Evolutionary conservation across 371 early-diverging fungal species (phyloP), one percentile per base, ranked within the genome.

Genomic region (Astathelohania contejeani): DNA sequence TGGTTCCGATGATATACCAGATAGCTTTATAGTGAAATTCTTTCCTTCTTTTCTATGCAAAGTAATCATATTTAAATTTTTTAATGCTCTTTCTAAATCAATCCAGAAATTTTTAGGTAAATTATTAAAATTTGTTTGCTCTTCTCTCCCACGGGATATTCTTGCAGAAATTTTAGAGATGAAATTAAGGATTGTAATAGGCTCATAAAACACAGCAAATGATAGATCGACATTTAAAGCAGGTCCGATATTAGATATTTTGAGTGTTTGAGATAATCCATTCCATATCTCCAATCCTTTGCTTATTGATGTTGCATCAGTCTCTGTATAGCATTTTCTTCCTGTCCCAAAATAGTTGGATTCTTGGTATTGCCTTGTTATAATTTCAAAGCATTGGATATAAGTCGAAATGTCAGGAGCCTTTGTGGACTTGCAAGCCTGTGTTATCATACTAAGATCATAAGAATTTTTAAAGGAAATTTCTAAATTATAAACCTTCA

Each of bases 171-270:
- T 7, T 9, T 55, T 43, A 14, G 3, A 1, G 39, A 62, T 32
- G 7, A 64, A 44, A 19, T 61, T 53, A 9, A 59, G 9, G 1
- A 69, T 18, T 18, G 22, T 14, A n/a, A 44, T 37, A 10, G 45
- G 24, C 27, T 59, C 52, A 27, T 52, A 59, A 38, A 69, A 69
- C 7, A 49, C 58, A 29, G 45, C 24, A 47, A 60, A 65, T 22
- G 46, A 18, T 6, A 32, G 22, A 55, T 69, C 69, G 26, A 62
- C 55, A 51, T 69, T 69, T 9, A 65, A 42, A 58, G 19, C 49
- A 25, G 58, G 39, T 9, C 64, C 62, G 0, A 7, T n/a, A 24
- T 42, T 56, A 0, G 49, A 53, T 10, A 48, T 4, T 32, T 55
- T 69, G 9, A 69, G 20, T 42, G 49, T 39, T 18, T 50, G 46